A percentile compares a stretch with the other conserved stretches of the same genome.
These are phyloP conservation scores for Millerozyma acaciae DNA, from an alignment of 805 yeast genomes.

Conservation along the genomic window DNA sequence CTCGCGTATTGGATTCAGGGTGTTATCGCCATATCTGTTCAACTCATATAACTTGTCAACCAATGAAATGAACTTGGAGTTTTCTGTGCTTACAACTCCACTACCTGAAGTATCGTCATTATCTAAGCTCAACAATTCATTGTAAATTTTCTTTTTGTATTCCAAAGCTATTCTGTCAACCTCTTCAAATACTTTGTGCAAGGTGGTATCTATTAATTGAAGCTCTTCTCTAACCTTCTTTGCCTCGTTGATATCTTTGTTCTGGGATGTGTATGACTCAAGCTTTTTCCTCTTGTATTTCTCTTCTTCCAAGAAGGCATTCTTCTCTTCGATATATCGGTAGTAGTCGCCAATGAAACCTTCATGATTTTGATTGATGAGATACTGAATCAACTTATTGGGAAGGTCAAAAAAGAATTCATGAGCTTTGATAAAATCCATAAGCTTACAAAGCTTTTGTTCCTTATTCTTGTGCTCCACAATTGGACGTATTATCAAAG, in stretches of 20 bases:
- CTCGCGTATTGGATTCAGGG: slow-evolving; percentile 29
- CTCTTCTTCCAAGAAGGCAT: slow-evolving; percentile 12
- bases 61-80: slow-evolving; percentile 32
- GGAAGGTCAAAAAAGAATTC: slow-evolving; percentile 37
- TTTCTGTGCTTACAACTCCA: slow-evolving; percentile 9
- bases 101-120: slow-evolving; percentile 20
- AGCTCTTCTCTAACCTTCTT: slow-evolving; percentile 18
- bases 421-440: slow-evolving; percentile 32
- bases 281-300: slow-evolving; percentile 10
- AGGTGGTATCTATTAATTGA: slow-evolving; percentile 23
- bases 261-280: slow-evolving; percentile 10
- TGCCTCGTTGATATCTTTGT: slow-evolving; percentile 3
- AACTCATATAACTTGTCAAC: slow-evolving; percentile 39
- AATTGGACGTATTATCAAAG: slow-evolving; percentile 39
- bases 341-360: slow-evolving; percentile 33
- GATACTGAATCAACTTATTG: slow-evolving; percentile 21
- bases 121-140: slow-evolving; percentile 36
- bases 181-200: slow-evolving; percentile 27
- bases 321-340: slow-evolving; percentile 23
- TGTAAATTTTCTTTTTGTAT: slow-evolving; percentile 31
- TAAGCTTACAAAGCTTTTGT: slow-evolving; percentile 26
- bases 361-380: slow-evolving; percentile 31
- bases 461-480: slow-evolving; percentile 36
- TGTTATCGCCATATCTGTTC: slow-evolving; percentile 14
- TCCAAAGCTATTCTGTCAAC: slow-evolving; percentile 31